phyloP scores from a whole-genome alignment of 2,329 filamentous ascomycete species.

The Periconia sp. region DNA sequence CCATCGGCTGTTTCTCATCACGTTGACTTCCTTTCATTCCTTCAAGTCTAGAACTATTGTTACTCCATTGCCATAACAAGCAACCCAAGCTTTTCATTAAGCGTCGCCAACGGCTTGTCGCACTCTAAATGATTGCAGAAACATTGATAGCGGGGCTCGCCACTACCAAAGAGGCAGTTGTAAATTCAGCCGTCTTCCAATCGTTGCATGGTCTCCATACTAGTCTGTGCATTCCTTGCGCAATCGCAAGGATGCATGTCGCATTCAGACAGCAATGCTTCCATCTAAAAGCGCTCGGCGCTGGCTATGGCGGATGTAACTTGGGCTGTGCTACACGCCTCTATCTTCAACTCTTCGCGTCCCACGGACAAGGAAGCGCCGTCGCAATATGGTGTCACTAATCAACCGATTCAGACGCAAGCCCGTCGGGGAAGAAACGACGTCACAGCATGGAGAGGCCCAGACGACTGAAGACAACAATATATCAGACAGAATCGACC shows the following conservation, averaged over 20 bases:
- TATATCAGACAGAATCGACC: background rate
- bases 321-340: too few species aligned
- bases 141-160: too few species aligned
- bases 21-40: too few species aligned
- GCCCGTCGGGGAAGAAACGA: background rate
- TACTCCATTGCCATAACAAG: too few species aligned
- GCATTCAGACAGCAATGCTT: constrained; percentile 6
- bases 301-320: too few species aligned
- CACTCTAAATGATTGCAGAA: too few species aligned
- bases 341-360: too few species aligned
- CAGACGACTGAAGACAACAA: constrained; percentile 1
- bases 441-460: constrained; percentile 2
- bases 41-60: too few species aligned
- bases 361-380: too few species aligned
- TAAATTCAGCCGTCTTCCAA: constrained; percentile 18
- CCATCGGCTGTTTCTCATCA: too few species aligned
- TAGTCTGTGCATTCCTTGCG: constrained; percentile 17
- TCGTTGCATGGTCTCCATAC: constrained; percentile 11
- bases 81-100: too few species aligned
- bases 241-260: constrained; percentile 22
- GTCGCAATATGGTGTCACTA: constrained; percentile 14
- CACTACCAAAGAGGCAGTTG: constrained; percentile 23
- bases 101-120: too few species aligned
- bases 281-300: background rate
- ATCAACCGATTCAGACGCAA: constrained; percentile 10